Conservation (phyloP, 228 moss, liverwort and hornwort species). For the Sphagnum fallax region DNA sequence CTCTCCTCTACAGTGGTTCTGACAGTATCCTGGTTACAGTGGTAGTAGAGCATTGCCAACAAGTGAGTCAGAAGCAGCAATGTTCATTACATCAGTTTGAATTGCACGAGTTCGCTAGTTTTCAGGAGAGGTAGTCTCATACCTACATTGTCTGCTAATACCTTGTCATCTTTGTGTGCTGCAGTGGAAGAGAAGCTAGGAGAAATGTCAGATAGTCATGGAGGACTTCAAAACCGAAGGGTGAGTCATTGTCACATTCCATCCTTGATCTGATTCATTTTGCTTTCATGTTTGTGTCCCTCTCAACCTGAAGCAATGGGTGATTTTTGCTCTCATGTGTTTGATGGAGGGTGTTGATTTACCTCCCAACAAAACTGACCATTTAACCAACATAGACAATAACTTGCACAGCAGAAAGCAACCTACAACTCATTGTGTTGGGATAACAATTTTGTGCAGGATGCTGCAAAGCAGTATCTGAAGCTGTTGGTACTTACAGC, state of each 20-base stretch:
- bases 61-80: not conserved
- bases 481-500: conserved; percentile 69
- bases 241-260: conserved; percentile 18
- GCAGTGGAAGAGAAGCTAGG: conserved; percentile 81
- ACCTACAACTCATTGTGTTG: no score
- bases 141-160: not conserved
- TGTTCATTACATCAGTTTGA: not conserved
- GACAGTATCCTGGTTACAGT: not conserved
- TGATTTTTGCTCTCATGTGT: not conserved
- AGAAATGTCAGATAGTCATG: conserved; percentile 51
- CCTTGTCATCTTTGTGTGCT: conserved; percentile 6
- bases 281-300: not conserved
- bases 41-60: not conserved
- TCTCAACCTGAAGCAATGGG: not conserved
- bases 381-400: no score
- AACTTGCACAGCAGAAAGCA: no score
- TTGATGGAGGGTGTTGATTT: no score
- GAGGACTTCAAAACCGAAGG: conserved; percentile 59
- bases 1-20: not conserved
- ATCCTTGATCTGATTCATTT: not conserved
- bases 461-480: conserved; percentile 67
- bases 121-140: not conserved
- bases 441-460: conserved; percentile 28
- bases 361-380: no score
- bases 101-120: not conserved